phyloP scores from a whole-genome alignment of 495 filamentous ascomycete species.

The Talaromyces proteolyticus region DNA sequence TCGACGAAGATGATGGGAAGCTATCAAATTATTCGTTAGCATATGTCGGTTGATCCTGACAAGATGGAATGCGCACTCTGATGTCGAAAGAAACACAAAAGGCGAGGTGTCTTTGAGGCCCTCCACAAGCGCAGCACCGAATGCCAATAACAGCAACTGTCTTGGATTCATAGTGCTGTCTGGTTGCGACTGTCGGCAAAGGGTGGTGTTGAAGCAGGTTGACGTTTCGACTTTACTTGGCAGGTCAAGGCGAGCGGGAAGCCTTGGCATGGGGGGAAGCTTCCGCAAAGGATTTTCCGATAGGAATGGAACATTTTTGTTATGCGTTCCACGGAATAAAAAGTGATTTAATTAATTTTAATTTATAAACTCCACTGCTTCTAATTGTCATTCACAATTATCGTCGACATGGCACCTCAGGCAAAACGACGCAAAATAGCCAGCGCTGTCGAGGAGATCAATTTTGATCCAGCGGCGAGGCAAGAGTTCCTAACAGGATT shows the following conservation, averaged over 20 bases:
- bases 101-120: constrained; percentile 84
- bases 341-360: too few species aligned
- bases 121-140: constrained; percentile 50
- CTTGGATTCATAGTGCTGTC: constrained; percentile 54
- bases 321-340: too few species aligned
- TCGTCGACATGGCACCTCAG: constrained; percentile 44
- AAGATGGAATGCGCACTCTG: constrained; percentile 53
- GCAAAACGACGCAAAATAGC: constrained; percentile 59
- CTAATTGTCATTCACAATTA: neutral
- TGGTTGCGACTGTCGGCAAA: constrained; percentile 4
- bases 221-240: neutral
- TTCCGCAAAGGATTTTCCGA: constrained; percentile 7
- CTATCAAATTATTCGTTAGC: constrained; percentile 30
- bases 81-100: constrained; percentile 77
- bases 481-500: constrained; percentile 90
- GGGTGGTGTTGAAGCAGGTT: neutral
- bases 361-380: too few species aligned
- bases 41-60: neutral
- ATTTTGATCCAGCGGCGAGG: constrained; percentile 71
- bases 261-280: constrained; percentile 5
- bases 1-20: constrained; percentile 35
- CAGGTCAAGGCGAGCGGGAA: neutral
- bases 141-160: constrained; percentile 53
- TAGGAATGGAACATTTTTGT: too few species aligned
- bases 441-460: constrained; percentile 68